These are phyloP conservation scores for Apostasia shenzhenica DNA, from an alignment of 106 monocot species.

Conservation along the genomic window DNA sequence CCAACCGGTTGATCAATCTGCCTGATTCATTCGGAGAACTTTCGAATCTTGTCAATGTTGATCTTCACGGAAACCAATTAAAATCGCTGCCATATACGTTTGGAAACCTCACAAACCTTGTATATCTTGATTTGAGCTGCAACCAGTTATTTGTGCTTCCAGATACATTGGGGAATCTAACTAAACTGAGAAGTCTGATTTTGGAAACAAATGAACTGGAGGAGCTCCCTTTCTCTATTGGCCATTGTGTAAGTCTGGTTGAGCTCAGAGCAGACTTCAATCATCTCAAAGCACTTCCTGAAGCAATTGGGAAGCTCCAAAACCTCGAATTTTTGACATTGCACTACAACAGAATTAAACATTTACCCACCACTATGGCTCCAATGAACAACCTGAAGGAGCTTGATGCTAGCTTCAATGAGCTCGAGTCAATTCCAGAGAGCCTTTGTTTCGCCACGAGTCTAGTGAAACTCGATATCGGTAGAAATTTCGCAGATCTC, in stretches of 20 bases:
- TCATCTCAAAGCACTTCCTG: slow-evolving; percentile 79
- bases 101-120: slow-evolving; percentile 58
- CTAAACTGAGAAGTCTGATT: slow-evolving; percentile 49
- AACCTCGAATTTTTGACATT: slow-evolving; percentile 61
- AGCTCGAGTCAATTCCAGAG: slow-evolving; percentile 78
- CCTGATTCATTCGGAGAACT: slow-evolving; percentile 65
- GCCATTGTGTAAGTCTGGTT: slow-evolving; percentile 47
- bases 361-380: slow-evolving; percentile 78
- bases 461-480: slow-evolving; percentile 65
- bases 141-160: slow-evolving; percentile 63
- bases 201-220: slow-evolving; percentile 93
- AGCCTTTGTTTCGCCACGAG: slow-evolving; percentile 68
- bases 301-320: slow-evolving; percentile 85
- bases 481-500: slow-evolving; percentile 86
- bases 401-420: slow-evolving; percentile 86
- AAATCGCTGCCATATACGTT: slow-evolving; percentile 61
- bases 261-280: slow-evolving; percentile 91
- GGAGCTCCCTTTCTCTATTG: slow-evolving; percentile 93
- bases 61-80: slow-evolving; percentile 81
- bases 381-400: slow-evolving; percentile 62
- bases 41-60: slow-evolving; percentile 55
- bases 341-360: slow-evolving; percentile 82
- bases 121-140: slow-evolving; percentile 67
- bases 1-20: slow-evolving; percentile 64
- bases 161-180: slow-evolving; percentile 61